A percentile compares a stretch with the other conserved stretches of the same genome.
Conservation (phyloP, 2,329 filamentous ascomycete species). For the Ceratocystis eucalypticola region DNA sequence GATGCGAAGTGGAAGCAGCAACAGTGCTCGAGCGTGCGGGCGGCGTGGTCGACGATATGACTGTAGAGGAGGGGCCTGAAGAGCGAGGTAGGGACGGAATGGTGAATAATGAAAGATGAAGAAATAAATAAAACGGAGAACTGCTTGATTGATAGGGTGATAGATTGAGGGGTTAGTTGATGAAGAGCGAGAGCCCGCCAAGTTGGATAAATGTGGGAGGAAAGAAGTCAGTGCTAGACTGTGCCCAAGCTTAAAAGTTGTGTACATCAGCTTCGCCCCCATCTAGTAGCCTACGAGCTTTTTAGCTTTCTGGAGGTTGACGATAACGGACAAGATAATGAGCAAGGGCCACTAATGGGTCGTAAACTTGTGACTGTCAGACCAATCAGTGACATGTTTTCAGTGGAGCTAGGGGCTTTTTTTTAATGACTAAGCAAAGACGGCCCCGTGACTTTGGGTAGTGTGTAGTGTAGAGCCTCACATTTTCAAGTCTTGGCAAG, state of each 20-base stretch:
- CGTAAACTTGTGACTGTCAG: neutral
- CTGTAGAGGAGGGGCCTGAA: constrained; percentile 30
- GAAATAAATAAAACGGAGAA: neutral
- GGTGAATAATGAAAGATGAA: constrained; percentile 23
- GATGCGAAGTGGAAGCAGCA: constrained; percentile 16
- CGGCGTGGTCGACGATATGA: constrained; percentile 8
- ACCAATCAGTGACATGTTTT: neutral
- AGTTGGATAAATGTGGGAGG: neutral
- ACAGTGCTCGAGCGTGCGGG: neutral
- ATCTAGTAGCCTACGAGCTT: neutral
- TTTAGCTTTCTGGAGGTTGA: neutral
- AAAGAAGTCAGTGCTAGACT: constrained; percentile 6
- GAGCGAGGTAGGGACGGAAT: constrained; percentile 26
- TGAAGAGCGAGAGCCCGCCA: neutral
- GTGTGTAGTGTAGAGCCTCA: neutral
- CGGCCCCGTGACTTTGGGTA: neutral
- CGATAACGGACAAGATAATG: constrained; percentile 7
- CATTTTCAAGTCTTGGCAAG: neutral
- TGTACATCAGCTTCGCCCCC: neutral
- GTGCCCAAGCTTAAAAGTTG: neutral
- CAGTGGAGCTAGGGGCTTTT: neutral
- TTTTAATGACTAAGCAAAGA: neutral
- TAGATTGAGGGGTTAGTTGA: neutral
- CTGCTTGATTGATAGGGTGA: neutral
- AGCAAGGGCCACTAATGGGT: neutral